Base-by-base conservation (phyloP, 495 filamentous ascomycete species). In the Venustampulla echinocandica region DNA sequence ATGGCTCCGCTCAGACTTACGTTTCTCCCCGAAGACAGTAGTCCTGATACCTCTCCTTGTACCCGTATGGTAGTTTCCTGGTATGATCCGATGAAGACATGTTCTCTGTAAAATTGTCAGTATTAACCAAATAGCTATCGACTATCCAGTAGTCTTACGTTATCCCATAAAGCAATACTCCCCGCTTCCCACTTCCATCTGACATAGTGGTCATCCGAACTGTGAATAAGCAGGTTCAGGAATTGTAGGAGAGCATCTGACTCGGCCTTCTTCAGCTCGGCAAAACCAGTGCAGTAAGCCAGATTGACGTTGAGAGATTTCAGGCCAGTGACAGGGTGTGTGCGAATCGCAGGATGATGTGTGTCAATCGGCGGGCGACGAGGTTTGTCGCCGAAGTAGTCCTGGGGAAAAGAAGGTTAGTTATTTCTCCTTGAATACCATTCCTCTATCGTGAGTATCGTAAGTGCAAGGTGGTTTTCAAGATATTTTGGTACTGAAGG, bases 111-210 rank as follows among this genome's bases (percentile, higher is more conserved):
- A n/a, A n/a, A n/a, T n/a, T n/a, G n/a, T n/a, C n/a, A n/a, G n/a
- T n/a, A n/a, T n/a, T n/a, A n/a, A n/a, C n/a, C n/a, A n/a, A n/a
- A n/a, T n/a, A n/a, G n/a, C n/a, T n/a, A n/a, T n/a, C n/a, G n/a
- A n/a, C n/a, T n/a, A n/a, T n/a, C n/a, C n/a, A n/a, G n/a, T n/a
- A n/a, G n/a, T n/a, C n/a, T n/a, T n/a, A n/a, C 7, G 54, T 77
- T 77, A 47, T 77, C 73, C 71, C 73, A 78, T 60, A 78, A 69
- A 5, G 71, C 73, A 11, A 76, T 66, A 35, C 64, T 66, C 2
- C 74, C 74, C 30, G 71, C 69, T n/a, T 59, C 60, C 74, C 71
- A 78, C 49, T 75, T 76, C 68, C 69, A 75, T 4, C 73, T 59
- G 11, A 75, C 71, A 40, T 61, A 63, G 48, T 75, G 69, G 48